A percentile compares a stretch with the other conserved stretches of the same genome.
These are phyloP conservation scores for Physcia stellaris DNA, from an alignment of 495 filamentous ascomycete genomes.

Conservation along the genomic window DNA sequence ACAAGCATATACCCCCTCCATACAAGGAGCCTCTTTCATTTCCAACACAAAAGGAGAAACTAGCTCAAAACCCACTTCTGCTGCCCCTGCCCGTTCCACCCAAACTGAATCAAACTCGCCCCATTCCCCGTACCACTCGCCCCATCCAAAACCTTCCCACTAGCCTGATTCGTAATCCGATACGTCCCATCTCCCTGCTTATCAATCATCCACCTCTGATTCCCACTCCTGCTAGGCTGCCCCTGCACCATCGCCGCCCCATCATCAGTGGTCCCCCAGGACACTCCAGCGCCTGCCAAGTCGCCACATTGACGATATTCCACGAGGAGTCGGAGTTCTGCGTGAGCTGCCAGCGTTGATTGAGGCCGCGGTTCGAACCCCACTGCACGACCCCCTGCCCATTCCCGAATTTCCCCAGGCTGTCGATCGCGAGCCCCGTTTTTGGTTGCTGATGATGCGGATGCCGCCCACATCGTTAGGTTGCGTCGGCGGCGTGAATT, in stretches of 20 bases:
- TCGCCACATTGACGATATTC: constrained; percentile 10
- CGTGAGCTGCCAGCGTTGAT: constrained; percentile 5
- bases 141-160: constrained; percentile 9
- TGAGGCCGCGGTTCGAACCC: not conserved
- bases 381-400: not conserved
- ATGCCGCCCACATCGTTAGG: constrained; percentile 1
- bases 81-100: constrained; percentile 4
- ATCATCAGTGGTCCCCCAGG: constrained; percentile 1
- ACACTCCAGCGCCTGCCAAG: constrained; percentile 8
- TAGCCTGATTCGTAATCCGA: constrained; percentile 11
- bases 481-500: not conserved
- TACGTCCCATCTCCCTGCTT: constrained; percentile 9
- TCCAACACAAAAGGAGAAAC: no score
- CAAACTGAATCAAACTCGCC: constrained; percentile 8
- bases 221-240: not conserved
- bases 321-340: constrained; percentile 10
- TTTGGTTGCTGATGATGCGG: not conserved
- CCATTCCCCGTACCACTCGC: constrained; percentile 2
- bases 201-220: constrained; percentile 11
- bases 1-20: no score
- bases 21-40: no score
- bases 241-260: constrained; percentile 8
- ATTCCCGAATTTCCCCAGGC: not conserved
- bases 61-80: constrained; percentile 8
- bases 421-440: not conserved